Conservation (phyloP, 2,329 filamentous ascomycete genomes). For the Thielaviopsis cerberus region DNA sequence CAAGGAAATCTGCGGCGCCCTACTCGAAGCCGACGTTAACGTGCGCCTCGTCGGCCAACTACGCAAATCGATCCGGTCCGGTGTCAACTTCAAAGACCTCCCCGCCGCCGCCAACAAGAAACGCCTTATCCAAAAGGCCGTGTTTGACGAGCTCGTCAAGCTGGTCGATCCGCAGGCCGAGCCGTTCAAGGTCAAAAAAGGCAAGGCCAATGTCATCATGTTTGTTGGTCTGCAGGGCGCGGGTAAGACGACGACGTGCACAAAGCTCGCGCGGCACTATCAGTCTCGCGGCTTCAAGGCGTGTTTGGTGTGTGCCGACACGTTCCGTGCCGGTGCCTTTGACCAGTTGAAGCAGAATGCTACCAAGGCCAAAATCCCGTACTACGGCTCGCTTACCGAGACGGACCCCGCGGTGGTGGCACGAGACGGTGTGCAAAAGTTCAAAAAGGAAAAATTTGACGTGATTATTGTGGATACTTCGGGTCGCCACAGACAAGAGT, state of each 20-base stretch:
- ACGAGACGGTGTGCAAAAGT: constrained; percentile 90
- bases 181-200: constrained; percentile 92
- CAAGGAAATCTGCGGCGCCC: constrained; percentile 90
- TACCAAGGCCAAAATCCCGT: constrained; percentile 96
- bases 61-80: constrained; percentile 75
- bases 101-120: constrained; percentile 93
- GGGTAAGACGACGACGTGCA: constrained; percentile 96
- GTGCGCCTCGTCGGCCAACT: constrained; percentile 80
- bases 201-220: constrained; percentile 94
- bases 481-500: constrained; percentile 84
- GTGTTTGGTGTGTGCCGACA: constrained; percentile 91
- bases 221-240: constrained; percentile 96
- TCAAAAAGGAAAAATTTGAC: constrained; percentile 96
- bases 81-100: constrained; percentile 89
- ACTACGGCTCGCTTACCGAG: constrained; percentile 91
- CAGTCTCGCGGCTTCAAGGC: constrained; percentile 82
- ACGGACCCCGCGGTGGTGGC: constrained; percentile 89
- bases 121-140: constrained; percentile 88
- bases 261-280: constrained; percentile 88
- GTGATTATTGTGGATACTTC: constrained; percentile 98
- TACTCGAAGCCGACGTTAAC: constrained; percentile 94
- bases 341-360: constrained; percentile 98
- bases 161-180: constrained; percentile 91
- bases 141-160: constrained; percentile 90
- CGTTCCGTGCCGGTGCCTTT: constrained; percentile 93